phyloP scores from a whole-genome alignment of 1,284 basidiomycete species.

The Anthracocystis setariae region DNA sequence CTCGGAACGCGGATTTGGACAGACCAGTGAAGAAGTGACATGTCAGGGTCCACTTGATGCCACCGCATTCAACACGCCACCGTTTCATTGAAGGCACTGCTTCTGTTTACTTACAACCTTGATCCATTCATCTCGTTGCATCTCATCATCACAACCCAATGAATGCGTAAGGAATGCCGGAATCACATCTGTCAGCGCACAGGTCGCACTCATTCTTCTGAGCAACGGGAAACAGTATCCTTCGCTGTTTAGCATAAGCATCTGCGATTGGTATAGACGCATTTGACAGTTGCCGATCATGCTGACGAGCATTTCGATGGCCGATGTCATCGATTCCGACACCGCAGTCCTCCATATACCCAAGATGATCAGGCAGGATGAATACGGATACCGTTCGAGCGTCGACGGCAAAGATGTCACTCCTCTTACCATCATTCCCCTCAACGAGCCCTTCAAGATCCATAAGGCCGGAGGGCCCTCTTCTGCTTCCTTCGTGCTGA shows the following conservation, averaged over 20 bases:
- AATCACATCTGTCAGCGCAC: no score
- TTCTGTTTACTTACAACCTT: constrained; percentile 1
- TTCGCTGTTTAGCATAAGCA: no score
- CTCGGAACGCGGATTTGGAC: constrained; percentile 34
- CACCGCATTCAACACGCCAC: neutral
- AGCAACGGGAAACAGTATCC: neutral
- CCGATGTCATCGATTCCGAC: constrained; percentile 33
- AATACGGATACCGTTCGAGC: constrained; percentile 45
- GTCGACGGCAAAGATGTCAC: constrained; percentile 28
- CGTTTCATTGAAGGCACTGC: neutral
- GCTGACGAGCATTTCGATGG: constrained; percentile 44
- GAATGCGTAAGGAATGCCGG: neutral
- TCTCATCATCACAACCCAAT: neutral
- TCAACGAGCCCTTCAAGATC: constrained; percentile 23
- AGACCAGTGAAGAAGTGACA: no score
- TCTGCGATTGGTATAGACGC: no score
- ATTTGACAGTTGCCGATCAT: constrained; percentile 6
- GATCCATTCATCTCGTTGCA: constrained; percentile 3
- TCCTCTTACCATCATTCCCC: constrained; percentile 26
- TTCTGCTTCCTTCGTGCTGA: constrained; percentile 14
- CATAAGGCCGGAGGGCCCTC: constrained; percentile 13
- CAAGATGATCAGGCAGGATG: constrained; percentile 41
- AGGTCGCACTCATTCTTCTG: neutral
- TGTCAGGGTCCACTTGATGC: constrained; percentile 22
- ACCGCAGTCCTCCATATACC: constrained; percentile 47